phyloP scores from a whole-genome alignment of 2,329 filamentous ascomycete species.

The Zarea fungicola region DNA sequence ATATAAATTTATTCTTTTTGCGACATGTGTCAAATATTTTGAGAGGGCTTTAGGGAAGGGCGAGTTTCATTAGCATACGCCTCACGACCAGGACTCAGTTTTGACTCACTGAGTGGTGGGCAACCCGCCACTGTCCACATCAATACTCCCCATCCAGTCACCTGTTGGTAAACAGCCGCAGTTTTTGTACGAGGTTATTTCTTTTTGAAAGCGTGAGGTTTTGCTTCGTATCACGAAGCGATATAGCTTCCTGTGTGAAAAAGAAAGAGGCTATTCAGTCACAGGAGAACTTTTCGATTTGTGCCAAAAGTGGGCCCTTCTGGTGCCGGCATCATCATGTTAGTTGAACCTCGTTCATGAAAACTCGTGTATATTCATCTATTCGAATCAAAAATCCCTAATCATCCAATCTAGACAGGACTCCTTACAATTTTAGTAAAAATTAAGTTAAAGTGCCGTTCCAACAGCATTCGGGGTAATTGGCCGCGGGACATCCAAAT shows the following conservation, averaged over 20 bases:
- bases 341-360: too few species aligned
- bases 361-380: too few species aligned
- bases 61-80: background rate
- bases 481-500: slow-evolving; percentile 7
- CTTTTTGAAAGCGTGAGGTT: too few species aligned
- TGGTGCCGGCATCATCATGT: too few species aligned
- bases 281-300: slow-evolving; percentile 5
- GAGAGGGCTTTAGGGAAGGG: slow-evolving; percentile 42
- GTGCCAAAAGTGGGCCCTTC: slow-evolving; percentile 3
- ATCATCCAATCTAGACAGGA: background rate
- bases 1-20: slow-evolving; percentile 47
- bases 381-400: too few species aligned
- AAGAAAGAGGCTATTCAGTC: background rate
- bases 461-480: slow-evolving; percentile 15
- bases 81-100: background rate
- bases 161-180: too few species aligned
- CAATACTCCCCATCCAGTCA: slow-evolving; percentile 1
- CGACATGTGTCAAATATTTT: slow-evolving; percentile 54
- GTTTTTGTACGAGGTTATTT: too few species aligned
- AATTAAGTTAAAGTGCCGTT: background rate
- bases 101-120: slow-evolving; percentile 12
- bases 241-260: background rate
- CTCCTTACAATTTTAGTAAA: background rate
- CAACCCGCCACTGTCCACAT: slow-evolving; percentile 6
- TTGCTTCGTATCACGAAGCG: background rate